Evolutionary conservation across 129 eudicot species (phyloP).

Genomic region (Erigeron canadensis): DNA sequence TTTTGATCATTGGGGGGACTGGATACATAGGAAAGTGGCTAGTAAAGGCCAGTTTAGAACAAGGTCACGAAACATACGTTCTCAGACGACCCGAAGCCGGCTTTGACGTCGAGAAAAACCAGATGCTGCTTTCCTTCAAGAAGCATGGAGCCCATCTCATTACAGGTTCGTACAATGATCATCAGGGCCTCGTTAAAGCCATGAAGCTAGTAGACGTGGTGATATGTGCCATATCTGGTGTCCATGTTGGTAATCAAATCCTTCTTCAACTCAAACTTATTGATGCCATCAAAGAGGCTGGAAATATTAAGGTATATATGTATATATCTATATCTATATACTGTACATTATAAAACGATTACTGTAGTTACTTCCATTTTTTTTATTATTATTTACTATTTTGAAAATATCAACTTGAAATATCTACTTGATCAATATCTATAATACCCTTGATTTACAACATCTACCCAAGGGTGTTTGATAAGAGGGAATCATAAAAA

Average conservation of each 20-base stretch:
- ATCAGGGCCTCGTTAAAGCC: constrained; percentile 67
- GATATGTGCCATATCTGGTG: constrained; percentile 71
- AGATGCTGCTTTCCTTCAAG: constrained; percentile 62
- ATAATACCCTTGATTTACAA: too few relatives aligned
- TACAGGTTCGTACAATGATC: constrained; percentile 54
- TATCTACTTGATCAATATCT: too few relatives aligned
- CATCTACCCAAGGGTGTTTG: too few relatives aligned
- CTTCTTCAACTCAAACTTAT: constrained; percentile 76
- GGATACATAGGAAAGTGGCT: constrained; percentile 55
- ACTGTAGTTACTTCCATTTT: too few relatives aligned
- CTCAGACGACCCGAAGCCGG: constrained; percentile 49
- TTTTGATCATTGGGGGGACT: constrained; percentile 52
- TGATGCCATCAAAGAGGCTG: constrained; percentile 80
- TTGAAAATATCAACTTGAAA: too few relatives aligned
- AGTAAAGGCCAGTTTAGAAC: constrained; percentile 49
- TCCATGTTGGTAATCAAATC: constrained; percentile 60
- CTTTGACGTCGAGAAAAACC: constrained; percentile 55
- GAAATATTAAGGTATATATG: constrained; percentile 69
- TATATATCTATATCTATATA: too few relatives aligned
- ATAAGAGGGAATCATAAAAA: too few relatives aligned
- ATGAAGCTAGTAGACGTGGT: constrained; percentile 71
- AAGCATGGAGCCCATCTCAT: constrained; percentile 63
- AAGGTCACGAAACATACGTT: constrained; percentile 50
- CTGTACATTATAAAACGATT: too few relatives aligned
- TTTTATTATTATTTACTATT: neutral